phyloP scores from a whole-genome alignment of 169 alveolate genomes.

The Eimeria zaria region DNA sequence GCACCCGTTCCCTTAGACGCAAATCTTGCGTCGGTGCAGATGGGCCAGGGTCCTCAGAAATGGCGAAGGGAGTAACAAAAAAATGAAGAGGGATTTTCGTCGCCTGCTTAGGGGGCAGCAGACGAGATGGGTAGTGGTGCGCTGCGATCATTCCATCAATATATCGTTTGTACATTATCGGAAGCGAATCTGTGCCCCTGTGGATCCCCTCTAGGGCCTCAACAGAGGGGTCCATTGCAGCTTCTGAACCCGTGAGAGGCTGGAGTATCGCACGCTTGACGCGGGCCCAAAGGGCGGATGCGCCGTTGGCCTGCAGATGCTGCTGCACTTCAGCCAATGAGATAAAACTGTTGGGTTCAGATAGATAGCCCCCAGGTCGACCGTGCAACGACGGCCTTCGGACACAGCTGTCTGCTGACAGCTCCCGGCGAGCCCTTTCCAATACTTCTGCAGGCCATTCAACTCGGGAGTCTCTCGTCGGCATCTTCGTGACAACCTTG shows the following conservation, averaged over 20 bases:
- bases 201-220: constrained; percentile 30
- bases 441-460: constrained; percentile 57
- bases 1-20: background rate
- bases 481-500: background rate
- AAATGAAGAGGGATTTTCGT: constrained; percentile 48
- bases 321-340: constrained; percentile 12
- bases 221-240: background rate
- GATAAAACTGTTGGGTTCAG: background rate
- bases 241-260: constrained; percentile 34
- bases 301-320: constrained; percentile 17
- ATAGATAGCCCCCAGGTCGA: background rate
- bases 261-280: constrained; percentile 5
- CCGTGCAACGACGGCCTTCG: background rate
- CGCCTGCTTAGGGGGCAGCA: constrained; percentile 59
- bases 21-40: background rate
- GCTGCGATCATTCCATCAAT: constrained; percentile 81
- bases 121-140: constrained; percentile 82
- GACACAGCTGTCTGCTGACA: background rate
- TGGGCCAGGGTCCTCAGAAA: background rate
- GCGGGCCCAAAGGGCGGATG: constrained; percentile 40
- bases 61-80: constrained; percentile 71
- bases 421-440: constrained; percentile 45
- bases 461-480: background rate
- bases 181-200: constrained; percentile 10
- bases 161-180: constrained; percentile 64